Base-by-base conservation (phyloP, 495 filamentous ascomycete species). In the Aspergillus nanangensis region DNA sequence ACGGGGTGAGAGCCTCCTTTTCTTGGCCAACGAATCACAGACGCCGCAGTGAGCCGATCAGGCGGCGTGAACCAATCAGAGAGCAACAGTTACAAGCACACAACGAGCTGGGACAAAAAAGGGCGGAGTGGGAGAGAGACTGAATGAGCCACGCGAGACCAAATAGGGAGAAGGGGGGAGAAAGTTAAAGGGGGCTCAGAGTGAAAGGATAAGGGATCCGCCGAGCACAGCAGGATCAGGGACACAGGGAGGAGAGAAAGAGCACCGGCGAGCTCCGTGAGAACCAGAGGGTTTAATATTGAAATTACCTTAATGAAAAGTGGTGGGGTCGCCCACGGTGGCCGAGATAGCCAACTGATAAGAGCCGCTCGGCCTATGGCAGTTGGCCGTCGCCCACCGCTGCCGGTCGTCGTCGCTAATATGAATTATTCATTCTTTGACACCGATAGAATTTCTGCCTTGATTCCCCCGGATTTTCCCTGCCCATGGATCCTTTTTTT, bases 271-370 rank as follows among this genome's bases (percentile, higher is more conserved):
- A 29, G 25, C 25, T 29, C 25, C 25, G 25, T 29, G 25, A n/a
- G n/a, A n/a, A n/a, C n/a, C n/a, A n/a, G n/a, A n/a, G n/a, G n/a
- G n/a, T n/a, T n/a, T n/a, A n/a, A n/a, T n/a, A n/a, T n/a, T n/a
- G n/a, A n/a, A n/a, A n/a, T n/a, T n/a, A 29, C 25, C 25, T 5
- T 29, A 7, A 5, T 29, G 11, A 29, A 29, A 29, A 5, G 25
- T 7, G 7, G n/a, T n/a, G n/a, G n/a, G n/a, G n/a, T n/a, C n/a
- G 25, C 25, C 25, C 5, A n/a, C n/a, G n/a, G 25, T 23, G 14
- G 35, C 35, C 35, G 44, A 55, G 45, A 50, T 52, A 54, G 52
- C 18, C 21, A 8, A n/a, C 47, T 51, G 55, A 57, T 57, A 57
- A 53, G 55, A 7, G 20, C 25, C 22, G 38, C 9, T 38, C 38